Conservation (phyloP, 208 protist species). For the Trypanosoma rangeli region DNA sequence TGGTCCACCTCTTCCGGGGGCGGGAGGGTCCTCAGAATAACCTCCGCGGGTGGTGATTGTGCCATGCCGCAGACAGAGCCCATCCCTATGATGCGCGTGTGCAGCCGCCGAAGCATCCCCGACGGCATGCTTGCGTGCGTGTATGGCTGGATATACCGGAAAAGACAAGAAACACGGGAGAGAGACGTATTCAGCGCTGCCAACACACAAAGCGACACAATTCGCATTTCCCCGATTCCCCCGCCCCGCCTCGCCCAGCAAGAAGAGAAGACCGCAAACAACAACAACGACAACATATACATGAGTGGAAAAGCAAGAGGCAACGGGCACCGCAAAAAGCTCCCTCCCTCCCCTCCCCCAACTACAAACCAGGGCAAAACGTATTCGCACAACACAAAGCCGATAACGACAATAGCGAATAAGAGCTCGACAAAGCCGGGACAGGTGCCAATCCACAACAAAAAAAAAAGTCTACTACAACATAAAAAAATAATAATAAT, state of each 20-base stretch:
- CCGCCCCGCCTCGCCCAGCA: neutral
- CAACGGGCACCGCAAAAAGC: too few species aligned
- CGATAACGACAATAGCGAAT: neutral
- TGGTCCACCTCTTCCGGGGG: slow-evolving; percentile 55
- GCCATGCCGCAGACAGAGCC: slow-evolving; percentile 60
- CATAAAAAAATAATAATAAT: neutral
- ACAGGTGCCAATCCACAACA: neutral
- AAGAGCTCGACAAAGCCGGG: neutral
- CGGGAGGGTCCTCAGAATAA: slow-evolving; percentile 79
- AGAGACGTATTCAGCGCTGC: neutral
- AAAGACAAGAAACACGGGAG: neutral
- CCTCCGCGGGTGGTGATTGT: slow-evolving; percentile 55
- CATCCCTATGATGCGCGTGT: slow-evolving; percentile 73
- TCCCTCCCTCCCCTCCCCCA: too few species aligned
- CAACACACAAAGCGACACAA: neutral
- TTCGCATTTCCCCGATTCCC: neutral
- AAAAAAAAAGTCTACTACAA: neutral
- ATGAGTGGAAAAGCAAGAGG: neutral
- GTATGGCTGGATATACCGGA: neutral
- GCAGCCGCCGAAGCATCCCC: slow-evolving; percentile 61
- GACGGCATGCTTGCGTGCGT: neutral
- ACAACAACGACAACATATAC: neutral
- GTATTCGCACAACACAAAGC: too few species aligned
- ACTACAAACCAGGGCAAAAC: too few species aligned
- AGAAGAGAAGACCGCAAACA: neutral